These are phyloP conservation scores for Tinospora cordifolia DNA, from an alignment of 164 flowering plant genomes.

Conservation along the genomic window DNA sequence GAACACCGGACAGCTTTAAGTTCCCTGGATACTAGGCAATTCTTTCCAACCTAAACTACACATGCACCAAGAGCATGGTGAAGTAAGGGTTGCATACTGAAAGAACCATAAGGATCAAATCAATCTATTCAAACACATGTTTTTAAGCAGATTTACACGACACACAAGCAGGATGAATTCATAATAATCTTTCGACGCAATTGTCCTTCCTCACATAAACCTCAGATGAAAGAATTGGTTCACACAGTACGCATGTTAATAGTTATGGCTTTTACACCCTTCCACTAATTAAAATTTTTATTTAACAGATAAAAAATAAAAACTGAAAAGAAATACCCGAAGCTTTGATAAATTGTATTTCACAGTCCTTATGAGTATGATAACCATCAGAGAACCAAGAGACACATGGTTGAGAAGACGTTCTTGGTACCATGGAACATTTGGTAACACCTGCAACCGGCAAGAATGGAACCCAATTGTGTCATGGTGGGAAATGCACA, in stretches of 20 bases:
- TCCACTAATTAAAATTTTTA: background rate
- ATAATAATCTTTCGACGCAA: too few species aligned
- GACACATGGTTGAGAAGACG: constrained; percentile 84
- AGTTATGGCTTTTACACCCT: background rate
- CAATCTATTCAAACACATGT: too few species aligned
- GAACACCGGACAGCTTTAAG: background rate
- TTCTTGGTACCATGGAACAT: constrained; percentile 94
- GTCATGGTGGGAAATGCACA: background rate
- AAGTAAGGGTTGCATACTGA: too few species aligned
- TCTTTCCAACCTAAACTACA: too few species aligned
- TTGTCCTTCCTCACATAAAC: too few species aligned
- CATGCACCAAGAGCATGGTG: too few species aligned
- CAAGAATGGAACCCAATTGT: constrained; percentile 3
- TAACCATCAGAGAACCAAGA: constrained; percentile 91
- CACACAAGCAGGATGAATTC: too few species aligned
- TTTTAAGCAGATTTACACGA: too few species aligned
- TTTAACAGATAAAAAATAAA: background rate
- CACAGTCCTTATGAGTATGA: constrained; percentile 86
- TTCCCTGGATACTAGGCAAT: background rate
- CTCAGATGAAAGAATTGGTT: too few species aligned
- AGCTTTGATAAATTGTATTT: constrained; percentile 82
- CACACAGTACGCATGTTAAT: too few species aligned
- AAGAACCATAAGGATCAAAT: too few species aligned
- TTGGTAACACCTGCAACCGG: constrained; percentile 55
- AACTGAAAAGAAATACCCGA: constrained; percentile 45